Evolutionary conservation across 2,329 filamentous ascomycete species (phyloP).

Genomic region (Didymosphaeria variabile): DNA sequence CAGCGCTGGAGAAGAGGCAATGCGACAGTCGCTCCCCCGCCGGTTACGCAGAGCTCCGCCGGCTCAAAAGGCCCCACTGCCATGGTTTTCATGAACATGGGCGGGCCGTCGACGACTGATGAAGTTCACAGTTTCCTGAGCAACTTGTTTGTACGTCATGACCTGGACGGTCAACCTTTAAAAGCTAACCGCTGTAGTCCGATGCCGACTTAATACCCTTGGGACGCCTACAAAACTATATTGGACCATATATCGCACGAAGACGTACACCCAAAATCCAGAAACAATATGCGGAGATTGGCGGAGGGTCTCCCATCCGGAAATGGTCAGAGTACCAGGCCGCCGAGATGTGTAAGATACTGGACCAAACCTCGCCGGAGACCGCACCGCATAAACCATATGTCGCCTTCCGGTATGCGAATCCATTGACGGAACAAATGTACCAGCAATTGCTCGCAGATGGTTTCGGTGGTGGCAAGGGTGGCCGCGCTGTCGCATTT

Average conservation of each 20-base stretch:
- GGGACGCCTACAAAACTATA: conserved; percentile 86
- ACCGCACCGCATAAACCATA: conserved; percentile 98
- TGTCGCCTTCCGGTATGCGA: conserved; percentile 94
- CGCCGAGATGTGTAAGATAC: conserved; percentile 94
- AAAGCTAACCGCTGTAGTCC: conserved; percentile 63
- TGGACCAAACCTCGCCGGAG: conserved; percentile 89
- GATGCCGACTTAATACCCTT: conserved; percentile 97
- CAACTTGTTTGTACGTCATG: conserved; percentile 77
- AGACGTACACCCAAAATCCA: conserved; percentile 95
- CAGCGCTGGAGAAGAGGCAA: conserved; percentile 50
- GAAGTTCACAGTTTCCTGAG: conserved; percentile 92
- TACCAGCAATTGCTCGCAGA: conserved; percentile 84
- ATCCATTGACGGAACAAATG: conserved; percentile 93
- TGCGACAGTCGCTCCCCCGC: conserved; percentile 65
- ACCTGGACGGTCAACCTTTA: background rate
- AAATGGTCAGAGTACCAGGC: conserved; percentile 98
- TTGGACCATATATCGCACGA: conserved; percentile 86
- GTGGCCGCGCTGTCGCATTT: conserved; percentile 94
- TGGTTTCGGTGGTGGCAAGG: conserved; percentile 87
- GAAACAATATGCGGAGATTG: conserved; percentile 94
- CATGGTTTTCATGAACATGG: conserved; percentile 99
- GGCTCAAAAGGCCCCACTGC: conserved; percentile 84
- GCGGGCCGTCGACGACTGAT: conserved; percentile 85
- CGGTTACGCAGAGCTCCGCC: conserved; percentile 80
- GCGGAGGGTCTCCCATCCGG: conserved; percentile 95